Conservation (phyloP, 2,329 filamentous ascomycete genomes). For the Xylariaceae sp. region DNA sequence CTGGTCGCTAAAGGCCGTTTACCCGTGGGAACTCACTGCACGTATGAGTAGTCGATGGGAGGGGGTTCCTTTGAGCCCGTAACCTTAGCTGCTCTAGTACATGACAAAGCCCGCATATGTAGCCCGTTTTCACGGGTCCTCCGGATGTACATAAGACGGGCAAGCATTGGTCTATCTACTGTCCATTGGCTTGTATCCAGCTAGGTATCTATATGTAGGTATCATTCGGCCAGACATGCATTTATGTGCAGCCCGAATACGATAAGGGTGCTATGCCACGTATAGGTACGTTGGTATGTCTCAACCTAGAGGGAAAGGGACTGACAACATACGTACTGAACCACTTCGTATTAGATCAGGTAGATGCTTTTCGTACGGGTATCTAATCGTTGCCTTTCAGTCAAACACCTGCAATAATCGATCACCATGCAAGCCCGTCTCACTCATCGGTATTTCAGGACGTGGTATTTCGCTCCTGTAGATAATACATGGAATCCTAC, state of each 20-base stretch:
- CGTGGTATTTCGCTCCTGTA: background rate
- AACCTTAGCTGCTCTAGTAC: background rate
- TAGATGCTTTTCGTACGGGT: background rate
- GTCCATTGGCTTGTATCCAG: background rate
- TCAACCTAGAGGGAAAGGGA: background rate
- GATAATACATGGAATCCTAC: background rate
- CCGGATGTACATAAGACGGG: slow-evolving; percentile 9
- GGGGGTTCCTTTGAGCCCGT: background rate
- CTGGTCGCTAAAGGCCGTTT: too few species aligned
- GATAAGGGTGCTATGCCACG: background rate
- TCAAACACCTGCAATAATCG: too few species aligned
- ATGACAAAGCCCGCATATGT: too few species aligned
- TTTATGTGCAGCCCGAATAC: slow-evolving; percentile 7
- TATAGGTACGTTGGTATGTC: background rate
- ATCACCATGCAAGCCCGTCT: background rate
- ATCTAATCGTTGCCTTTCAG: background rate
- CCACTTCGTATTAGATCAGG: background rate
- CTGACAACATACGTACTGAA: background rate
- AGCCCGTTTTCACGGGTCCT: background rate
- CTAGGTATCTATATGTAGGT: background rate
- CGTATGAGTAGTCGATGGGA: too few species aligned
- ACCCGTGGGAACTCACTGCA: too few species aligned
- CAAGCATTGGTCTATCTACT: slow-evolving; percentile 5
- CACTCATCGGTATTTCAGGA: background rate
- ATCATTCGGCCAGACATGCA: slow-evolving; percentile 5